A percentile compares a stretch with the other conserved stretches of the same genome.
Conservation (phyloP, 441 rosid genomes). For the Omphalea diandra region DNA sequence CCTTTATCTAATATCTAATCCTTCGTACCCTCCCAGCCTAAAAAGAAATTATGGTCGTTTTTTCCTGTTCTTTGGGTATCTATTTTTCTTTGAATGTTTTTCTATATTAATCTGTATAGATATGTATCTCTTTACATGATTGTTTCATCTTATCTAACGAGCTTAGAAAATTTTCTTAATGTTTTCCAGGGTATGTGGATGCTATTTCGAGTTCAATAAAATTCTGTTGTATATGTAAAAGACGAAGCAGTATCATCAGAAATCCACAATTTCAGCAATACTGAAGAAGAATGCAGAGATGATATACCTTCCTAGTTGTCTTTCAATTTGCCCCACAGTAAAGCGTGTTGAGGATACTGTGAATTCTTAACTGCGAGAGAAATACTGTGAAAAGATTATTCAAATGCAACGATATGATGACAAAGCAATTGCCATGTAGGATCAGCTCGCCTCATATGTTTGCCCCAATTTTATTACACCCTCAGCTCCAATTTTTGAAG, state of each 20-base stretch:
- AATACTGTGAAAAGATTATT: constrained; percentile 94
- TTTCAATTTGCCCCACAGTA: constrained; percentile 86
- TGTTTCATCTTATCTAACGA: background rate
- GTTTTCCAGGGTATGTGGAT: constrained; percentile 67
- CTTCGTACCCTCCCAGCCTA: background rate
- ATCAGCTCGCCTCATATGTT: constrained; percentile 94
- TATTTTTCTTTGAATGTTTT: background rate
- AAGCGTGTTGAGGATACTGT: constrained; percentile 90
- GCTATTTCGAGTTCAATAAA: constrained; percentile 91
- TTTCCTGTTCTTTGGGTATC: background rate
- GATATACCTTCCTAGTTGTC: constrained; percentile 89
- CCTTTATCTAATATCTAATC: background rate
- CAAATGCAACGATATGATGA: constrained; percentile 91
- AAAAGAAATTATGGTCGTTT: background rate
- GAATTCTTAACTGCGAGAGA: constrained; percentile 78
- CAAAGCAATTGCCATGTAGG: constrained; percentile 75
- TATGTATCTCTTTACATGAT: background rate
- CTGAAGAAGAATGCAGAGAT: constrained; percentile 96
- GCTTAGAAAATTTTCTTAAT: background rate
- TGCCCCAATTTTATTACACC: constrained; percentile 98
- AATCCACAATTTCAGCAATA: constrained; percentile 87
- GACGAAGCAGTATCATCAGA: constrained; percentile 90
- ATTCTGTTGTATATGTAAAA: constrained; percentile 85
- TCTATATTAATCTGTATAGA: background rate
- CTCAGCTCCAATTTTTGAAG: constrained; percentile 86